phyloP scores from a whole-genome alignment of 1,139 yeast species.

The Saccharomyces pastorianus region DNA sequence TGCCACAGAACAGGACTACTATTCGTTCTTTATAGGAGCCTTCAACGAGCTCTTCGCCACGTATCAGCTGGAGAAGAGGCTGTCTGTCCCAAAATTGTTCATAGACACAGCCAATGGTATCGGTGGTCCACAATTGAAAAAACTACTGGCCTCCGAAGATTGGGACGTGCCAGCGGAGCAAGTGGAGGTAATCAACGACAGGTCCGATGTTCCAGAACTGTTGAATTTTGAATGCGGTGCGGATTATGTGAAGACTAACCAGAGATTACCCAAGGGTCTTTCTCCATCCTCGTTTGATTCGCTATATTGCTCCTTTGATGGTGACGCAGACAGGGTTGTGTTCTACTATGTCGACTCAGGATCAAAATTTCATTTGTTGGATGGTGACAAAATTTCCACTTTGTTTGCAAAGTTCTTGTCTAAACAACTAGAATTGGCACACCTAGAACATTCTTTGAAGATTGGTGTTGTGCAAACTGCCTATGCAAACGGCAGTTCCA shows the following conservation, averaged over 20 bases:
- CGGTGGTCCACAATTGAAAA: constrained; percentile 72
- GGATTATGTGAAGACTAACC: constrained; percentile 90
- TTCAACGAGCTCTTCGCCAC: constrained; percentile 37
- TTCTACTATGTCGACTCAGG: constrained; percentile 54
- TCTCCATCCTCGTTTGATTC: constrained; percentile 26
- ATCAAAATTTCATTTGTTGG: constrained; percentile 58
- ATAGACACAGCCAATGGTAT: constrained; percentile 94
- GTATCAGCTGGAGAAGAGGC: constrained; percentile 30
- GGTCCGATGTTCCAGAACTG: constrained; percentile 45
- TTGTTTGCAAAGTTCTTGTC: constrained; percentile 65
- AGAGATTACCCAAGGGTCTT: constrained; percentile 61
- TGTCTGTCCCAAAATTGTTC: constrained; percentile 41
- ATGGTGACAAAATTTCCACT: constrained; percentile 92
- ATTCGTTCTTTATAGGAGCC: constrained; percentile 48
- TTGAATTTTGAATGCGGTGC: constrained; percentile 88
- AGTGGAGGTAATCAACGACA: constrained; percentile 50
- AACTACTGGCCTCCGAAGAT: constrained; percentile 35
- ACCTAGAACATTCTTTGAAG: constrained; percentile 35
- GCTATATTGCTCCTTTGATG: constrained; percentile 83
- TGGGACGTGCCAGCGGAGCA: constrained; percentile 37
- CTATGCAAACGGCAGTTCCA: constrained; percentile 91
- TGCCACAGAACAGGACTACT: constrained; percentile 58
- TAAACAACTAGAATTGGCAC: constrained; percentile 40
- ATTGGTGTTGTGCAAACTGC: constrained; percentile 96
- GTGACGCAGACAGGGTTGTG: constrained; percentile 93